A percentile compares a stretch with the other conserved stretches of the same genome.
These are phyloP conservation scores for Diaporthe sp. DNA, from an alignment of 2,329 filamentous ascomycete genomes.

Conservation along the genomic window DNA sequence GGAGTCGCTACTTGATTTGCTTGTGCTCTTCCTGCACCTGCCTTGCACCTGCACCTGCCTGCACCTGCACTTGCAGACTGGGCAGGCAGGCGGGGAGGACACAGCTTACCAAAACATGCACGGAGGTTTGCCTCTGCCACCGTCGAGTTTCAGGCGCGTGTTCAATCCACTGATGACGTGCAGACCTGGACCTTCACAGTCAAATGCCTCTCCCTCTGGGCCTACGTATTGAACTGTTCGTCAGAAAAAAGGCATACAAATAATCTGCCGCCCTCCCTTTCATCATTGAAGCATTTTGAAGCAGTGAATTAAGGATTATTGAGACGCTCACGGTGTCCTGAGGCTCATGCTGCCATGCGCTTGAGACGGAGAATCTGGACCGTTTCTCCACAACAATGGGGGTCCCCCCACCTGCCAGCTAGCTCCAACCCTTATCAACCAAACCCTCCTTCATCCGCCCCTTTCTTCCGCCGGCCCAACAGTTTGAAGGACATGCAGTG, in stretches of 20 bases:
- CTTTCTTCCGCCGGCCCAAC: not conserved
- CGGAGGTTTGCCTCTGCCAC: slow-evolving; percentile 11
- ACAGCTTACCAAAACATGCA: slow-evolving; percentile 1
- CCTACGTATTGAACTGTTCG: not conserved
- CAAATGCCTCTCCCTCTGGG: not conserved
- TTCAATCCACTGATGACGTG: slow-evolving; percentile 21
- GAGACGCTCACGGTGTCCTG: not conserved
- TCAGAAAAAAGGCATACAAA: not conserved
- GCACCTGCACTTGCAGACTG: not conserved
- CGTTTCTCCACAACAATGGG: not conserved
- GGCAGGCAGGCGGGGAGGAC: not conserved
- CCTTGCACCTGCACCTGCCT: not conserved
- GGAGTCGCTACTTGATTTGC: slow-evolving; percentile 1
- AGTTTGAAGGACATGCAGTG: not conserved
- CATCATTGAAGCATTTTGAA: not conserved
- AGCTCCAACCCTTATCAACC: not conserved
- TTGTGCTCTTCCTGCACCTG: slow-evolving; percentile 7
- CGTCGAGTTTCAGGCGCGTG: slow-evolving; percentile 8
- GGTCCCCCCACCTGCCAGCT: not conserved
- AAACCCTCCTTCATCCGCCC: too few relatives aligned
- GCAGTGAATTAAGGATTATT: not conserved
- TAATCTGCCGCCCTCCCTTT: not conserved
- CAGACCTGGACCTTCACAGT: not conserved
- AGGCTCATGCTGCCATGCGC: not conserved
- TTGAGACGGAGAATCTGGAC: slow-evolving; percentile 7